Conservation (phyloP, 768 basidiomycete species). For the Suillus spraguei region DNA sequence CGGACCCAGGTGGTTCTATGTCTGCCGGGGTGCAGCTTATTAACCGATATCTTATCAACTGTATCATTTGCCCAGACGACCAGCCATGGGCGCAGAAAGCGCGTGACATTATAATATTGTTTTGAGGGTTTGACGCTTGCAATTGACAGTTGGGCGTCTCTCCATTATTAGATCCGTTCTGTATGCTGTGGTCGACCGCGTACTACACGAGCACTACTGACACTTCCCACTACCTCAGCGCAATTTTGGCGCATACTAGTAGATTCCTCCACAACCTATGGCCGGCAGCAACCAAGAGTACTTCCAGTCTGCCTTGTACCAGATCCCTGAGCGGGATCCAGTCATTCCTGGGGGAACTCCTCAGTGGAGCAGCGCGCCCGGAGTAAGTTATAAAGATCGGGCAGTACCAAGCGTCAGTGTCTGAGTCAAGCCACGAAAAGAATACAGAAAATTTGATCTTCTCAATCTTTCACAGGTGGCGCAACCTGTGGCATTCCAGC, state of each 20-base stretch:
- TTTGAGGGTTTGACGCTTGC: neutral
- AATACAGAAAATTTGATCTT: slow-evolving; percentile 24
- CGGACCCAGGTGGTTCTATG: neutral
- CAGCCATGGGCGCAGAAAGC: neutral
- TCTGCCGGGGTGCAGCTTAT: neutral
- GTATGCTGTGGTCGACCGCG: neutral
- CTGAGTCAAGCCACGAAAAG: slow-evolving; percentile 10
- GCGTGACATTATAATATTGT: neutral
- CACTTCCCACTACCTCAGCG: neutral
- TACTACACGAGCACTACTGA: neutral
- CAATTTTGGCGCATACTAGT: neutral
- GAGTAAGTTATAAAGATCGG: slow-evolving; percentile 32
- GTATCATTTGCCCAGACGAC: slow-evolving; percentile 8
- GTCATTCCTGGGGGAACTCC: slow-evolving; percentile 26
- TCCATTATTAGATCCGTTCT: slow-evolving; percentile 6
- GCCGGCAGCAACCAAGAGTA: slow-evolving; percentile 16
- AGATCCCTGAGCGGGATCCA: slow-evolving; percentile 36
- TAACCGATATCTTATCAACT: slow-evolving; percentile 7
- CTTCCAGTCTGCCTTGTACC: slow-evolving; percentile 24
- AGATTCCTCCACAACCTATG: slow-evolving; percentile 2
- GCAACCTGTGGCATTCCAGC: slow-evolving; percentile 61
- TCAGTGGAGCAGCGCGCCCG: slow-evolving; percentile 24
- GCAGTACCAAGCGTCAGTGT: slow-evolving; percentile 35
- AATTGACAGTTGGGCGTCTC: slow-evolving; percentile 5
- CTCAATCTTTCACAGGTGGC: slow-evolving; percentile 54